Evolutionary conservation across 2,329 filamentous ascomycete genomes (phyloP), one percentile per base, ranked within the genome.

Genomic region (Coniella vitis): DNA sequence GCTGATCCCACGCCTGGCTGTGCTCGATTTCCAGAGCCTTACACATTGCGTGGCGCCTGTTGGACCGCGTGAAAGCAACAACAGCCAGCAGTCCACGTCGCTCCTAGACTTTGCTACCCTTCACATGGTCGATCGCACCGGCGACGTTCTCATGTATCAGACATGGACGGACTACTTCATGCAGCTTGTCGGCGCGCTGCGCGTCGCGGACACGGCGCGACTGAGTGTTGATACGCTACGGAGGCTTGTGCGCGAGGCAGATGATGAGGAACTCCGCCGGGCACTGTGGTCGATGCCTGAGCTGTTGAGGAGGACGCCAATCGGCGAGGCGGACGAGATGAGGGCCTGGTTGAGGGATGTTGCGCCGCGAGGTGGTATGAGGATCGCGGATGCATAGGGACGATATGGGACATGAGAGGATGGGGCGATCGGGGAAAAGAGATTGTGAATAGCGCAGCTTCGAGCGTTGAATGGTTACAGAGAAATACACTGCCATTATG

Each of bases 141-240:
- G 63, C 1, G 77, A 80, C 47, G 51, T 63, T 17, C 65, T 81
- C 19, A 74, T 79, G 70, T 69, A 73, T 38, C 61, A 74, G 7
- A 74, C 55, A 46, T 65, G 79, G 17, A 61, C 76, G n/a, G 73
- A 78, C 53, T 79, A 78, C 51, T 75, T 75, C 55, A 73, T 78
- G 62, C 63, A 65, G 7, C 63, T 79, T 17, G 61, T 79, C 22
- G 72, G 68, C 43, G 64, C 75, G 31, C 68, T 77, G 65, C 63
- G 72, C 13, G 60, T 72, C 4, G 64, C 69, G 0, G 64, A 62
- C 13, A 66, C 56, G 46, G 51, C 48, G 44, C 45, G 36, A 19
- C 32, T 53, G 44, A 61, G 61, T 1, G 63, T 71, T 17, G 60
- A 65, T 22, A 60, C 59, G 8, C 51, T 79, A 4, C 59, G 64